Conservation (phyloP, 1,284 basidiomycete genomes). For the Phlebopus sp. region DNA sequence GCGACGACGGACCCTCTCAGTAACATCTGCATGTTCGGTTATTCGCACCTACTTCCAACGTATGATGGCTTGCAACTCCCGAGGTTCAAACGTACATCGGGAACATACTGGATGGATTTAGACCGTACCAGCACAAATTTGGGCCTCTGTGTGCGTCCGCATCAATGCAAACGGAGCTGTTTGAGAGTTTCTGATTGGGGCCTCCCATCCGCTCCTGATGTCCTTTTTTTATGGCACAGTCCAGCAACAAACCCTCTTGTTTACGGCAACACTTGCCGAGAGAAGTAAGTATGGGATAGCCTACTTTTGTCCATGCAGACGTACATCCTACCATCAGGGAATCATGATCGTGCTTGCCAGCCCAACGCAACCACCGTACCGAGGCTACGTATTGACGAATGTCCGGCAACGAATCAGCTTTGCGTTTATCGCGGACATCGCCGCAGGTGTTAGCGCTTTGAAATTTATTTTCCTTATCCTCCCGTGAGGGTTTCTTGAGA, state of each 20-base stretch:
- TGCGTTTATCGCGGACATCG: slow-evolving; percentile 27
- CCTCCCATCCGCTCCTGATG: background rate
- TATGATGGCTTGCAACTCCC: background rate
- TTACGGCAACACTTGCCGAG: background rate
- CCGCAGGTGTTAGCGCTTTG: slow-evolving; percentile 5
- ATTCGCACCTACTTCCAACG: background rate
- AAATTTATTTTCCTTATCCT: slow-evolving; percentile 8
- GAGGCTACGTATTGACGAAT: background rate
- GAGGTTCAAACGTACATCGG: background rate
- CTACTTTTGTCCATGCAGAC: background rate
- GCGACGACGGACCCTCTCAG: background rate
- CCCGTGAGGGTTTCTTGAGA: slow-evolving; percentile 25
- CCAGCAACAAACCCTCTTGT: background rate
- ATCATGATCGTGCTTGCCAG: background rate
- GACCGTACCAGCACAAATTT: background rate
- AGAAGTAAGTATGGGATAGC: background rate
- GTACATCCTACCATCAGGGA: background rate
- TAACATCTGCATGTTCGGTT: background rate
- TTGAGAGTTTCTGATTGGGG: background rate
- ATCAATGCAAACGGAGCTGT: background rate
- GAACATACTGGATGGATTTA: background rate
- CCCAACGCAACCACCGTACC: background rate
- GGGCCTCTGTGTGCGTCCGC: background rate
- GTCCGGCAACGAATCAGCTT: background rate
- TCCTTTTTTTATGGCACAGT: background rate